phyloP scores from a whole-genome alignment of 73 alveolate genomes.

The Stentor roeselii region DNA sequence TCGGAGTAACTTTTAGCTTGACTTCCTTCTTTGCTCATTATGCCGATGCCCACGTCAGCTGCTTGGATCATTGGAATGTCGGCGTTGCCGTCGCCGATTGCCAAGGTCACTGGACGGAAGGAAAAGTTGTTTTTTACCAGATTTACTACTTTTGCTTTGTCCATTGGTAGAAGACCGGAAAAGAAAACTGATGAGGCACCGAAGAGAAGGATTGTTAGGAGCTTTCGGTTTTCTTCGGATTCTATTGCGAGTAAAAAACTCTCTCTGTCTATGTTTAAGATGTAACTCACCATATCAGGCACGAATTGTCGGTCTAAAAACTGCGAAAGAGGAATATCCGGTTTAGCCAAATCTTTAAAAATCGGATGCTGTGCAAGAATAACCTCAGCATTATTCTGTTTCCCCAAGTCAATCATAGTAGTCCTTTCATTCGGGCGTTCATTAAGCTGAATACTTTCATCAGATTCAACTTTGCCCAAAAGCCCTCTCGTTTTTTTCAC shows the following conservation, averaged over 20 bases:
- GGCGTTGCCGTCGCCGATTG: conserved; percentile 16
- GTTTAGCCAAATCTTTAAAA: background rate
- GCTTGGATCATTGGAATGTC: conserved; percentile 28
- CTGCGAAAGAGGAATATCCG: background rate
- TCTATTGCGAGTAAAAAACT: background rate
- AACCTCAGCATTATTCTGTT: background rate
- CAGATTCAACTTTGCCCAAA: background rate
- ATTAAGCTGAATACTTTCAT: background rate
- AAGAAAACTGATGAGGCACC: background rate
- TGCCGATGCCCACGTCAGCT: conserved; percentile 17
- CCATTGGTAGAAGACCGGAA: background rate
- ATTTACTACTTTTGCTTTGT: conserved; percentile 11
- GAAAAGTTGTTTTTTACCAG: background rate
- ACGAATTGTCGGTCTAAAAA: background rate
- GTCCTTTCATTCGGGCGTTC: background rate
- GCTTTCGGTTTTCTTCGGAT: background rate
- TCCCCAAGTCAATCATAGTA: background rate
- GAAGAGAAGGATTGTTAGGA: background rate
- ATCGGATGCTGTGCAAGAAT: conserved; percentile 17
- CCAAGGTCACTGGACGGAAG: background rate
- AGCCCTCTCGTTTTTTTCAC: background rate
- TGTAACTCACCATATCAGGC: conserved; percentile 20
- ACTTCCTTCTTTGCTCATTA: background rate
- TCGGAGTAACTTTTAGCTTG: conserved; percentile 11
- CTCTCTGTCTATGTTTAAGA: conserved; percentile 39